These are phyloP conservation scores for Bolboschoenoplectus hybrid DNA, from an alignment of 202 grass and related monocot species.

Conservation along the genomic window DNA sequence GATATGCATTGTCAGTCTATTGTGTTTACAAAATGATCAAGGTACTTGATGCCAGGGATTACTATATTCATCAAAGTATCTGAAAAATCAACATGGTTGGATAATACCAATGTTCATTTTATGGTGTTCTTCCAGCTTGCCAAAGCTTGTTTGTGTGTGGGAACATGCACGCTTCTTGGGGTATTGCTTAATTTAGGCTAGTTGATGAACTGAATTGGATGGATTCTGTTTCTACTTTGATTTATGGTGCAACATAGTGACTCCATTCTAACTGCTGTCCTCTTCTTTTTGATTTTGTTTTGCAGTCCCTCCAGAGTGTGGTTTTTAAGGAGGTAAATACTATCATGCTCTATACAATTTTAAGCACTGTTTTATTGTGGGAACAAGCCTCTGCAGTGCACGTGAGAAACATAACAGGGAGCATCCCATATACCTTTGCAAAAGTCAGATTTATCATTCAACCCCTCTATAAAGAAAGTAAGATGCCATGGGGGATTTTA, in stretches of 20 bases:
- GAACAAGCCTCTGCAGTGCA: neutral
- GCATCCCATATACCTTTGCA: neutral
- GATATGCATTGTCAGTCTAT: constrained; percentile 93
- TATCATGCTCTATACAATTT: constrained; percentile 8
- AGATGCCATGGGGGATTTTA: neutral
- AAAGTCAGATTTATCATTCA: neutral
- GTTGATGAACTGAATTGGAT: neutral
- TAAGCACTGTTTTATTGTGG: constrained; percentile 25
- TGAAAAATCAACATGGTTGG: neutral
- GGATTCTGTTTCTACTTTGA: constrained; percentile 24
- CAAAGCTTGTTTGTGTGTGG: neutral
- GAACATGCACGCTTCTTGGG: neutral
- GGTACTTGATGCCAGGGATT: constrained; percentile 47
- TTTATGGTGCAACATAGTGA: neutral
- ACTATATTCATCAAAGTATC: constrained; percentile 9
- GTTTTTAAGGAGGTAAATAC: constrained; percentile 89
- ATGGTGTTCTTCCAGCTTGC: neutral
- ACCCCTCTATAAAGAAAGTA: neutral
- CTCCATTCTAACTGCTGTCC: constrained; percentile 23
- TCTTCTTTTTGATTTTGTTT: constrained; percentile 39
- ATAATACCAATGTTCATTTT: neutral
- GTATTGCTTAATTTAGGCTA: neutral
- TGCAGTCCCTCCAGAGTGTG: constrained; percentile 98
- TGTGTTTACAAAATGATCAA: constrained; percentile 99
- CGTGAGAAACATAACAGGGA: neutral